Evolutionary conservation across 352 stramenopile species (phyloP).

Genomic region (Phytophthora brassicae): DNA sequence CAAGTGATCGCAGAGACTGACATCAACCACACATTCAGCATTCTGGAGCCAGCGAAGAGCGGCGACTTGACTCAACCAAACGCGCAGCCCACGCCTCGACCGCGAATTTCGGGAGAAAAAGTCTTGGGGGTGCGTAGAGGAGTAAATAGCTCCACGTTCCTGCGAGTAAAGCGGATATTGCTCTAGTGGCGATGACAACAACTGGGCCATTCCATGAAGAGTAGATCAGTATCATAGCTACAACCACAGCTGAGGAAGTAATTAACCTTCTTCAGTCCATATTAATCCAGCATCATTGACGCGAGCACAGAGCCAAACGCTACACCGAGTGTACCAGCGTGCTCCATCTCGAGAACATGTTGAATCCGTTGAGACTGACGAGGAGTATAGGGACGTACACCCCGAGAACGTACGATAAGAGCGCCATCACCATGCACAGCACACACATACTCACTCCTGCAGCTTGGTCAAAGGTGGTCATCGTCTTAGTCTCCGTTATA

Average conservation of each 20-base stretch:
- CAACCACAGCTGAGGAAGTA: conserved; percentile 11
- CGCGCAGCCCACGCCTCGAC: conserved; percentile 10
- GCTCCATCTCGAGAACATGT: conserved; percentile 32
- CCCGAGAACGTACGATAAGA: conserved; percentile 26
- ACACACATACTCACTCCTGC: conserved; percentile 17
- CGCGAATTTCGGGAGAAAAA: not conserved
- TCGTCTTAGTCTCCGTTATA: not conserved
- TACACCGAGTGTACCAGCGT: conserved; percentile 20
- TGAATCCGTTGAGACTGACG: conserved; percentile 36
- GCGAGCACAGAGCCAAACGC: conserved; percentile 28
- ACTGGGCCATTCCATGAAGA: conserved; percentile 21
- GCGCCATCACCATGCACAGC: conserved; percentile 20
- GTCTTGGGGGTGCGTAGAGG: conserved; percentile 4
- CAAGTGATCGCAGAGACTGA: conserved; percentile 15
- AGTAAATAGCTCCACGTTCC: conserved; percentile 18
- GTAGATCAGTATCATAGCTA: conserved; percentile 26
- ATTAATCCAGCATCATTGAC: conserved; percentile 14
- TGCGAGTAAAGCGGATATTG: conserved; percentile 25
- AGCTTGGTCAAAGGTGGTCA: not conserved
- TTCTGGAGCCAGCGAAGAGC: conserved; percentile 2
- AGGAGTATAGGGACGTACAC: conserved; percentile 36
- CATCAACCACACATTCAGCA: conserved; percentile 21
- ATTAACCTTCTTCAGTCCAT: conserved; percentile 15
- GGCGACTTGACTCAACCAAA: conserved; percentile 3
- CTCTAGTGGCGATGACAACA: conserved; percentile 14